These are phyloP conservation scores for Metschnikowia amazonensis DNA, from an alignment of 805 yeast genomes.

Conservation along the genomic window DNA sequence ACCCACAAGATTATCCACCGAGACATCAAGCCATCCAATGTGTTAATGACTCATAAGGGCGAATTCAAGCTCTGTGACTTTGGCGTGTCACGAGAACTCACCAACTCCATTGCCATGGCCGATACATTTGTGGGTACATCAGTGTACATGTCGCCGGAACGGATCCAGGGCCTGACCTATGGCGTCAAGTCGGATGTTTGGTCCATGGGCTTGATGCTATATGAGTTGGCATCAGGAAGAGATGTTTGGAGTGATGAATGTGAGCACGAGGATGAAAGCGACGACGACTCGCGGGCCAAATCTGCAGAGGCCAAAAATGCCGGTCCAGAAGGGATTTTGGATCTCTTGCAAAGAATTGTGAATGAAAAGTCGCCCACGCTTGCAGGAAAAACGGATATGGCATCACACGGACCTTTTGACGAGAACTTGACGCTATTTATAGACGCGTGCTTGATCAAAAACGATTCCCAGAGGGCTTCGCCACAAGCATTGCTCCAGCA, in stretches of 20 bases:
- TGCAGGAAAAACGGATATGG: slow-evolving; percentile 28
- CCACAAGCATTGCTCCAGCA: slow-evolving; percentile 62
- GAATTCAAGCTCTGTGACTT: slow-evolving; percentile 91
- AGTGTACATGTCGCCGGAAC: slow-evolving; percentile 93
- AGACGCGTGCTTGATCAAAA: slow-evolving; percentile 68
- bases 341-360: slow-evolving; percentile 85
- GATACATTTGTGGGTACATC: slow-evolving; percentile 98
- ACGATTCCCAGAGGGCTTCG: slow-evolving; percentile 60
- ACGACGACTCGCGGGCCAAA: slow-evolving; percentile 5
- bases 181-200: slow-evolving; percentile 96
- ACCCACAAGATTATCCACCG: slow-evolving; percentile 88
- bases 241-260: slow-evolving; percentile 70
- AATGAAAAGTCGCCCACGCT: slow-evolving; percentile 86
- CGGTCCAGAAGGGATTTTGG: slow-evolving; percentile 81
- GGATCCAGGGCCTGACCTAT: slow-evolving; percentile 92
- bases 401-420: slow-evolving; percentile 34
- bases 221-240: slow-evolving; percentile 82
- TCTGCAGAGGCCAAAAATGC: slow-evolving; percentile 25
- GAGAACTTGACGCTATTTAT: slow-evolving; percentile 61
- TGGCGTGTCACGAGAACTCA: slow-evolving; percentile 90
- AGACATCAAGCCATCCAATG: slow-evolving; percentile 95
- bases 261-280: slow-evolving; percentile 14
- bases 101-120: slow-evolving; percentile 79
- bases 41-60: slow-evolving; percentile 80
- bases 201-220: slow-evolving; percentile 89